Conservation (phyloP, 371 early-diverging fungal genomes). For the Apophysomyces trapeziformis region DNA sequence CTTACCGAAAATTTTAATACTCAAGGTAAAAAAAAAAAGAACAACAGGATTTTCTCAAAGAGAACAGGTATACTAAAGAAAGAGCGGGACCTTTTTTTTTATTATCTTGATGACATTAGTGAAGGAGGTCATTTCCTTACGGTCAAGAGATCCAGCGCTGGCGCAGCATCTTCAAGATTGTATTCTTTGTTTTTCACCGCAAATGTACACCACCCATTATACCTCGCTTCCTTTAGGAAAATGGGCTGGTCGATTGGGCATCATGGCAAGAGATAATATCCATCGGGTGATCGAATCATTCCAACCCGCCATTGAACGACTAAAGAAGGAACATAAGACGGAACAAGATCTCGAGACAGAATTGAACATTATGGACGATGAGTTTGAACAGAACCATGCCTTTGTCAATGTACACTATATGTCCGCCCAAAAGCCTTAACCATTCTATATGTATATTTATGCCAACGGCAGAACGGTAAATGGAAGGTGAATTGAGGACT, state of each 20-base stretch:
- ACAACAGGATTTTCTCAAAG: too few relatives aligned
- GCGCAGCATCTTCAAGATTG: constrained; percentile 8
- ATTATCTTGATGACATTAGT: neutral
- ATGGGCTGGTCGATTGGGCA: constrained; percentile 1
- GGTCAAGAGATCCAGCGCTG: constrained; percentile 5
- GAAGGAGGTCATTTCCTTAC: constrained; percentile 1
- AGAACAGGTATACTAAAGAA: too few relatives aligned
- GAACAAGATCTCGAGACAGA: neutral
- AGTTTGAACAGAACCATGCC: constrained; percentile 6
- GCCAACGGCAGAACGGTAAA: neutral
- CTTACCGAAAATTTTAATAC: constrained; percentile 1
- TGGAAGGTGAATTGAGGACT: too few relatives aligned
- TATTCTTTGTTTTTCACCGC: constrained; percentile 3
- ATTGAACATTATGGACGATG: neutral
- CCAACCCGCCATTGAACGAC: neutral
- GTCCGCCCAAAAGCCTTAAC: constrained; percentile 5
- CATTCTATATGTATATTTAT: neutral
- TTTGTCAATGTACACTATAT: constrained; percentile 7
- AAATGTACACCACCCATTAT: neutral
- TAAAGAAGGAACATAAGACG: constrained; percentile 1
- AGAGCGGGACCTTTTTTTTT: too few relatives aligned
- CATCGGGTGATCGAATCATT: constrained; percentile 2
- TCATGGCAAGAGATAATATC: constrained; percentile 6
- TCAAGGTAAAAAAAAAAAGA: neutral
- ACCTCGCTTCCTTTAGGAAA: constrained; percentile 6